Evolutionary conservation across 257 asterid genomes (phyloP).

Genomic region (Ocimum tenuiflorum): DNA sequence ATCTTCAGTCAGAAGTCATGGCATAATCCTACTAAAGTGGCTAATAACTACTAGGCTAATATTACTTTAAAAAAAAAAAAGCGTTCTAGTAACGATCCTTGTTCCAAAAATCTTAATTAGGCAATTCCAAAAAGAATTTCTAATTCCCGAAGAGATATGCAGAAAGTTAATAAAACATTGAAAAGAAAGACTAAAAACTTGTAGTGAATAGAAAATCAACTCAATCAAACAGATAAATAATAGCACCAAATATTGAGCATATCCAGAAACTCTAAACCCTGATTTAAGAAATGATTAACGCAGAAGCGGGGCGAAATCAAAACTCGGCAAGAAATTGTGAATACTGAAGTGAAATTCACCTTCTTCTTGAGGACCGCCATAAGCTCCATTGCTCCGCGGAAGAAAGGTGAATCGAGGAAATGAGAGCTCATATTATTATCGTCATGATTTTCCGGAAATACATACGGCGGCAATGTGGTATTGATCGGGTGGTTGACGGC

Average conservation of each 20-base stretch:
- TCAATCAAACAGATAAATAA: not conserved
- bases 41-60: not conserved
- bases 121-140: too few species aligned
- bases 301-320: not conserved
- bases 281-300: not conserved
- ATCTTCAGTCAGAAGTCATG: not conserved
- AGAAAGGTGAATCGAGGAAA: constrained; percentile 28
- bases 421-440: constrained; percentile 17
- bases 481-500: constrained; percentile 20
- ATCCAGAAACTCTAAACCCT: constrained; percentile 14
- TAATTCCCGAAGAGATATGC: too few species aligned
- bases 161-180: not conserved
- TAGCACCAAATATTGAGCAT: not conserved
- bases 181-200: not conserved
- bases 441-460: constrained; percentile 46
- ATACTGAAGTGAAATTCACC: constrained; percentile 24
- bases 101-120: not conserved
- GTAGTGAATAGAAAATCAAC: not conserved
- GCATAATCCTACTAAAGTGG: not conserved
- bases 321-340: not conserved
- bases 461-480: constrained; percentile 36
- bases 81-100: not conserved
- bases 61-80: not conserved
- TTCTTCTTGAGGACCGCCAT: constrained; percentile 88
- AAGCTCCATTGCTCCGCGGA: constrained; percentile 56